phyloP scores from a whole-genome alignment of 768 basidiomycete genomes.

The Macrolepiota dolichaula region DNA sequence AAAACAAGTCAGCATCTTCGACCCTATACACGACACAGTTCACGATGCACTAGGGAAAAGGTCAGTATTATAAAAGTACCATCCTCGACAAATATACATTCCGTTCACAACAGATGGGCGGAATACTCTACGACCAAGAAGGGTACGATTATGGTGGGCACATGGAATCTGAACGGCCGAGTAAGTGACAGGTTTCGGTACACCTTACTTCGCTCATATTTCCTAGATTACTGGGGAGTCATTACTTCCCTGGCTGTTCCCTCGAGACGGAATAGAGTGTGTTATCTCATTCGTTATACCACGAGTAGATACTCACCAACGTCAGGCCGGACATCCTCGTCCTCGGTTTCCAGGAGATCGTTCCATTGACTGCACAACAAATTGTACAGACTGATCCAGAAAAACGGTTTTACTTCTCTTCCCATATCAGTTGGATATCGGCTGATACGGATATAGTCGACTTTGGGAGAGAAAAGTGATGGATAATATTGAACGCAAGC shows the following conservation, averaged over 20 bases:
- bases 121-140: slow-evolving; percentile 82
- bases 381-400: slow-evolving; percentile 96
- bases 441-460: slow-evolving; percentile 48
- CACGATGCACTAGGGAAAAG: slow-evolving; percentile 66
- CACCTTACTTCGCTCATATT: neutral
- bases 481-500: slow-evolving; percentile 70
- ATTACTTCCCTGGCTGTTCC: slow-evolving; percentile 88
- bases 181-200: slow-evolving; percentile 36
- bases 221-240: slow-evolving; percentile 73
- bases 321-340: slow-evolving; percentile 84
- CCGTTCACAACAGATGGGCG: slow-evolving; percentile 42
- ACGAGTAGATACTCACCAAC: slow-evolving; percentile 6
- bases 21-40: slow-evolving; percentile 90
- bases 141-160: slow-evolving; percentile 82
- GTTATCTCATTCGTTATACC: slow-evolving; percentile 16
- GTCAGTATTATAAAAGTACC: slow-evolving; percentile 30
- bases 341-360: slow-evolving; percentile 95
- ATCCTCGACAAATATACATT: slow-evolving; percentile 11
- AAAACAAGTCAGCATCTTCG: slow-evolving; percentile 84
- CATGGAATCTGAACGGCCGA: slow-evolving; percentile 94
- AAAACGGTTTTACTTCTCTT: slow-evolving; percentile 53
- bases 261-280: slow-evolving; percentile 58
- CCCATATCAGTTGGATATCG: neutral
- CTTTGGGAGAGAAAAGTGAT: slow-evolving; percentile 84
- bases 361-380: slow-evolving; percentile 95